Evolutionary conservation across 2,329 filamentous ascomycete species (phyloP).

Genomic region (Aspergillus niger): DNA sequence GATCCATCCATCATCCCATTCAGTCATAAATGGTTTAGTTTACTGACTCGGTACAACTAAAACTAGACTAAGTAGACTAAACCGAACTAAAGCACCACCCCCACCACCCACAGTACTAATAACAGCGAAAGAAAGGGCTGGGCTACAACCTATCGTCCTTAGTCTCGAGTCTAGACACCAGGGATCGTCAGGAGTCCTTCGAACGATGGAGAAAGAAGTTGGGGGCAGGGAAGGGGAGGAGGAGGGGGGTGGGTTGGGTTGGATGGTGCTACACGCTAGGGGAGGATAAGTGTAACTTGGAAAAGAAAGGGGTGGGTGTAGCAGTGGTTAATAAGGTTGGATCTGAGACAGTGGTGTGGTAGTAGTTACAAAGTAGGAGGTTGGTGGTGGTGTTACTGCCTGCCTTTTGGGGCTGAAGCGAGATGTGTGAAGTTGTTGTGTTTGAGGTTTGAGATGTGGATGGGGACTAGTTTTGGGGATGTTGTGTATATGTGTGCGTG

Average conservation of each 20-base stretch:
- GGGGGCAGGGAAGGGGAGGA: not conserved
- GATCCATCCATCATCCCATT: not conserved
- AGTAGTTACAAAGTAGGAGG: not conserved
- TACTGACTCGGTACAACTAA: no score
- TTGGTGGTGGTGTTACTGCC: not conserved
- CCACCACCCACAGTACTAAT: not conserved
- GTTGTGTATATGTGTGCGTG: not conserved
- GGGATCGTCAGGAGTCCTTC: conserved; percentile 17
- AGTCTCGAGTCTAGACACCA: conserved; percentile 9
- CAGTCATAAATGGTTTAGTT: no score
- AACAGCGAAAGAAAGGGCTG: not conserved
- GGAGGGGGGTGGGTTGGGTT: not conserved
- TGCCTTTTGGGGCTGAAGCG: not conserved
- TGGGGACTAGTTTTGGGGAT: not conserved
- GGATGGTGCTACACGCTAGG: conserved; percentile 15
- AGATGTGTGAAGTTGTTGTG: not conserved
- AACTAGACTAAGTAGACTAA: not conserved
- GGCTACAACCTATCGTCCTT: not conserved
- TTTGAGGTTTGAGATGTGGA: not conserved
- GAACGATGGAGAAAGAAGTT: conserved; percentile 18
- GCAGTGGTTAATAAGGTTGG: not conserved
- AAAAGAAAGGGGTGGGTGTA: no score
- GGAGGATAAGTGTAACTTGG: not conserved
- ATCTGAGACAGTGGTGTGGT: conserved; percentile 23
- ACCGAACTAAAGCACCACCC: not conserved